phyloP scores from a whole-genome alignment of 2,329 filamentous ascomycete species.

The Clonostachys chloroleuca region DNA sequence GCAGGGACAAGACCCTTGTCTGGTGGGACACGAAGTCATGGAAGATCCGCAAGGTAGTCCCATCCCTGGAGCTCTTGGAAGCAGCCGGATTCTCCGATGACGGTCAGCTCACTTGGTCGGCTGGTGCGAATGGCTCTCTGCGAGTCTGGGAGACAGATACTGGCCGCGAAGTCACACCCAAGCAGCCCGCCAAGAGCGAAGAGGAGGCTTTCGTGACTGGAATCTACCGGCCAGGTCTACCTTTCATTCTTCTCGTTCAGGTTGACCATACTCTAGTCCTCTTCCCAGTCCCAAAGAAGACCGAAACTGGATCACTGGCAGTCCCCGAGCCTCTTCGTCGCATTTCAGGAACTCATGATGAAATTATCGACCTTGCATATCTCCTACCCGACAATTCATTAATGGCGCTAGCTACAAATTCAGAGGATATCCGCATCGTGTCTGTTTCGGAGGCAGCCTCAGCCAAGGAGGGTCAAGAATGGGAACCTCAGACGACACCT shows the following conservation, averaged over 20 bases:
- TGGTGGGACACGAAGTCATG: constrained; percentile 86
- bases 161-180: constrained; percentile 73
- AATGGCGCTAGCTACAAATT: constrained; percentile 89
- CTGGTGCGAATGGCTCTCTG: constrained; percentile 76
- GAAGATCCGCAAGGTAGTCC: constrained; percentile 77
- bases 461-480: constrained; percentile 9
- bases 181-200: constrained; percentile 59
- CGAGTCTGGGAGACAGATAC: constrained; percentile 78
- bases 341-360: constrained; percentile 95
- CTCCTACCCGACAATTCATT: constrained; percentile 75
- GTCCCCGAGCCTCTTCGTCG: constrained; percentile 58
- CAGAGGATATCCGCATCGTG: constrained; percentile 86
- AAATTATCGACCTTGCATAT: constrained; percentile 92
- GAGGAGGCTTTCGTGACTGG: constrained; percentile 67
- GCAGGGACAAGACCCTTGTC: constrained; percentile 90
- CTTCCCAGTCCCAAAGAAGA: constrained; percentile 47
- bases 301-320: constrained; percentile 23
- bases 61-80: constrained; percentile 82
- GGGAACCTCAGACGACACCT: constrained; percentile 22
- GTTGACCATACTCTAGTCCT: constrained; percentile 84
- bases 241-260: constrained; percentile 77
- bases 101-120: constrained; percentile 73
- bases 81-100: constrained; percentile 72
- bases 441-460: constrained; percentile 51
- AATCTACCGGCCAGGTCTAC: constrained; percentile 59